Base-by-base conservation (phyloP, 2,329 filamentous ascomycete genomes). In the Pseudomassariella vexata region DNA sequence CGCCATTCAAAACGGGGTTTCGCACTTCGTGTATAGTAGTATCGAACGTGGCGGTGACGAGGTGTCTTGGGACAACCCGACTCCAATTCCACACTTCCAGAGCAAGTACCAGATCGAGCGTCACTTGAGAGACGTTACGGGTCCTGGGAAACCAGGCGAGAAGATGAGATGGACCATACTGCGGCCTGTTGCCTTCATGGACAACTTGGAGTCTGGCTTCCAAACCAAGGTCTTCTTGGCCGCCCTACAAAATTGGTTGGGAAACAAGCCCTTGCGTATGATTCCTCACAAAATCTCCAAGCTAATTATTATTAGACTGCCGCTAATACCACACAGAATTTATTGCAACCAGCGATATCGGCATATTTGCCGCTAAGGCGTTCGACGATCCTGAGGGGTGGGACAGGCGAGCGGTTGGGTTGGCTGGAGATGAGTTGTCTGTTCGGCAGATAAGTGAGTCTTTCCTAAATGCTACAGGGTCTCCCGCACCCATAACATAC, bases 11-110 rank as follows among this genome's bases (percentile, higher is more conserved):
- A 53, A 70, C 17, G 63, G 64, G 9, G 71, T 82, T 23, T 59
- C 65, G 37, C 68, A 76, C 46, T 79, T 83, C 43, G 68, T 84
- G 26, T 83, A 81, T 56, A 71, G 66, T 19, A 74, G 68, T 32
- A 74, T 81, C 17, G 79, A 83, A 40, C 73, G 79, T 23, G 75
- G 76, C 25, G 76, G 77, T 27, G 55, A 59, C 15, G 54, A 53
- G 3, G 63, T 62, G 5, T 68, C 65, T 28, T 66, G 69, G 45
- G 63, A 65, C 5, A 68, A 66, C 38, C 59, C 66, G 0, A 81
- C 77, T 1, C 47, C 62, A 0, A 63, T 82, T 28, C 72, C 74
- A 0, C 77, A 84, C 51, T 84, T 84, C 50, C 63, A 65, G 36
- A 64, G 55, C 44, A 84, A 84, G 50, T 65, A 74, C 43, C 52